Evolutionary conservation across 768 basidiomycete species (phyloP).

Genomic region (Mrakia gelida): DNA sequence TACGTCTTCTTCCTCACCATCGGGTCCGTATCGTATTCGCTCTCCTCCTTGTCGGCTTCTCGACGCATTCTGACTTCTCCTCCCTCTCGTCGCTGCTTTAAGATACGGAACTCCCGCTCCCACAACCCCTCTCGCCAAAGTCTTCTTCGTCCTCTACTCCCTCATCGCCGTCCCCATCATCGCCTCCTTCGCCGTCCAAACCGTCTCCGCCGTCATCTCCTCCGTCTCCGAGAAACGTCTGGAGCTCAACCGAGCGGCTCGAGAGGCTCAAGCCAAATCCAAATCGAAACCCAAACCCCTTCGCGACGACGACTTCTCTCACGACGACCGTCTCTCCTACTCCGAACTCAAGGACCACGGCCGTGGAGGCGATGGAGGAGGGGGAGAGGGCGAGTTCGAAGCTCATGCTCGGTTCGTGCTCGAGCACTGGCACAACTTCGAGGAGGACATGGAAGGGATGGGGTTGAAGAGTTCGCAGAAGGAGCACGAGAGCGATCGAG

Average conservation of each 20-base stretch:
- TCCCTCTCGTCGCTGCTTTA: not conserved
- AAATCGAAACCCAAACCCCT: not conserved
- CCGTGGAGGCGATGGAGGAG: not conserved
- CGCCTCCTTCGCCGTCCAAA: constrained; percentile 42
- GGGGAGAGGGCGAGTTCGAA: constrained; percentile 31
- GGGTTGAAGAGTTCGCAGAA: not conserved
- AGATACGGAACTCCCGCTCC: constrained; percentile 6
- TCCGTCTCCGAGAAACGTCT: constrained; percentile 7
- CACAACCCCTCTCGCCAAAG: constrained; percentile 36
- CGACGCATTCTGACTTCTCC: not conserved
- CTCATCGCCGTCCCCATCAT: constrained; percentile 45
- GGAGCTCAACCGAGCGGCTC: not conserved
- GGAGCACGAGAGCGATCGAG: not conserved
- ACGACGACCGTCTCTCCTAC: not conserved
- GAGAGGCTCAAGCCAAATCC: not conserved
- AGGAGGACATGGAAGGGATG: not conserved
- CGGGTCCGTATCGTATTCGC: not conserved
- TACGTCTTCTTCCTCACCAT: constrained; percentile 20
- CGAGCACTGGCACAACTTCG: constrained; percentile 36
- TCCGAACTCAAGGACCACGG: constrained; percentile 16
- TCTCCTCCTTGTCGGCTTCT: not conserved
- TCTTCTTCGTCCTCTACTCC: constrained; percentile 44
- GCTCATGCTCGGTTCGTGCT: constrained; percentile 40
- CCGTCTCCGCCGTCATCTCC: constrained; percentile 37
- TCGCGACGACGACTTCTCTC: not conserved